Evolutionary conservation across 805 yeast species (phyloP), one percentile per base, ranked within the genome.

Genomic region (Isabelozyma gotoi): DNA sequence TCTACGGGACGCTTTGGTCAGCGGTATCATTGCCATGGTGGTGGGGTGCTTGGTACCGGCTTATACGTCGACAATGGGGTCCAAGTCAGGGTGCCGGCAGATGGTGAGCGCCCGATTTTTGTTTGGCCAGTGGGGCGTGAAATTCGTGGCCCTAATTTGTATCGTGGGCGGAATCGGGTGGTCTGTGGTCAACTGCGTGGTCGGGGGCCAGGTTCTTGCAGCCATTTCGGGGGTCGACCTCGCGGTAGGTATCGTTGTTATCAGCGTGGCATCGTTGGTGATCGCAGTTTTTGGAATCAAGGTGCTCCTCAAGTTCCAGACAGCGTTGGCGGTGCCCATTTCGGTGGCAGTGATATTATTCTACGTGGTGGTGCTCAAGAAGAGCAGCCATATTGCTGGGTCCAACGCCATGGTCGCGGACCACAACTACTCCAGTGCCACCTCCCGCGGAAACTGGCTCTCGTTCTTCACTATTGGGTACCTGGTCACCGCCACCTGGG

Each of bases 21-120:
- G 68, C 31, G 71, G 72, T 0, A 36, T 67, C 7, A 40, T 63
- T 7, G 55, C 63, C 1, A 50, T 58, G 57, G 49, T 55, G 35
- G 33, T 67, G 16, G 72, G 73, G 10, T 64, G 71, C 44, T 41
- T 64, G 19, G 66, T 67, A 2, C 68, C 73, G 1, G 73, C 73
- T 8, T 67, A 65, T 42, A 59, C 67, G 31, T 57, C 71, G 4
- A 62, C 62, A 5, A 63, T 67, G 71, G 73, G 73, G 5, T 63
- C 71, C 5, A 53, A 55, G 40, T 65, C 70, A 1, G 73, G 73
- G 1, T 64, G 70, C 41, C 50, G 73, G 17, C 73, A 67, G 42
- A 63, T 67, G 56, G 71, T 65, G 1, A 60, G 66, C 32, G 68
- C 71, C 6, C 48, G 68, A 36, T 64, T 65, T 39, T 48, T 67